Base-by-base conservation (phyloP, 1,139 yeast species). In the Insectozyma bohioensis region DNA sequence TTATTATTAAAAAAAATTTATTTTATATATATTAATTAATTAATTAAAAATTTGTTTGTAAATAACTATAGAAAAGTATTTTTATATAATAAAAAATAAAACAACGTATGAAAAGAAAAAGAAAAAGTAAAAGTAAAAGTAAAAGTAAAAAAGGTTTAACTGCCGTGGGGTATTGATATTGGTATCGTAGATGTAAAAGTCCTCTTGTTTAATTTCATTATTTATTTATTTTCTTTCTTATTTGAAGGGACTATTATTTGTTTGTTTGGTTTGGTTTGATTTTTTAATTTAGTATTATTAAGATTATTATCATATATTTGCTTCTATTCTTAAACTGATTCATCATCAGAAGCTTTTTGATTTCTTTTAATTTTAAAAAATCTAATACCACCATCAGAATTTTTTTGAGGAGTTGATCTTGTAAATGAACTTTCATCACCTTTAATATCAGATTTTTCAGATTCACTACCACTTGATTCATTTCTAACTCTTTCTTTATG, bases 281-380 rank as follows among this genome's bases (percentile, higher is more conserved):
- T 9, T 25, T 5, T 16, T 25, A 3, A 25, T 28, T 16, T 16
- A n/a, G n/a, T n/a, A n/a, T n/a, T n/a, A n/a, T n/a, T n/a, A n/a
- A n/a, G n/a, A n/a, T n/a, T n/a, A n/a, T n/a, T n/a, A n/a, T 17
- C 18, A 6, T 6, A 17, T 5, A 6, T 17, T 6, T 17, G 4
- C 20, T 6, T 19, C 10, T 12, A 14, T 22, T 11, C 20, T 56
- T 63, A 78, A 38, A 76, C 80, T 39, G 82, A 76, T 52, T 79
- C 85, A 40, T 77, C 82, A 47, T 77, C 82, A 27, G 72, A 62
- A 30, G 63, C 67, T 54, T 73, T 73, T 48, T 75, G 71, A 57
- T 78, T 78, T 67, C 87, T 80, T 63, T 81, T 80, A 41, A 83
- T 80, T 52, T 80, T 81, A 68, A 83, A 83, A 62, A 83, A 83